phyloP scores from a whole-genome alignment of 2,329 filamentous ascomycete genomes.

The Aspergillus sergii region DNA sequence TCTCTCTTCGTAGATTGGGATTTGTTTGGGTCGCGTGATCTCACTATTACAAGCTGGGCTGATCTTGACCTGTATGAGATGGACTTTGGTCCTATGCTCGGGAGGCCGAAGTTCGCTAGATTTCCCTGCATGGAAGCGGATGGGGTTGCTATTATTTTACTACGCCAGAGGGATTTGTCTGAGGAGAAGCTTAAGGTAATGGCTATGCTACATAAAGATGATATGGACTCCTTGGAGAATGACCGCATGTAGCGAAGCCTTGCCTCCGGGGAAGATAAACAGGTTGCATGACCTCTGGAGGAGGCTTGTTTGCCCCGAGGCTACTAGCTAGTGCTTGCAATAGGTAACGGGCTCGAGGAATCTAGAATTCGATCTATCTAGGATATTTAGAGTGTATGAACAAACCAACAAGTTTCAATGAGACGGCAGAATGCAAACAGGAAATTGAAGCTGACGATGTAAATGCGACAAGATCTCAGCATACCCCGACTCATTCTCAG shows the following conservation, averaged over 20 bases:
- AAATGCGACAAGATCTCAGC: constrained; percentile 34
- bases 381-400: no score
- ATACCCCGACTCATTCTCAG: constrained; percentile 31
- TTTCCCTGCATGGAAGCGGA: background rate
- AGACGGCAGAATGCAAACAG: background rate
- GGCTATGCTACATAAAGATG: background rate
- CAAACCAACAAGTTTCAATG: no score
- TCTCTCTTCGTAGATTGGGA: background rate
- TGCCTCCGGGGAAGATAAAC: background rate
- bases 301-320: no score
- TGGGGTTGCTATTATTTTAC: background rate
- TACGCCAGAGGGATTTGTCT: background rate
- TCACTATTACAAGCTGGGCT: background rate
- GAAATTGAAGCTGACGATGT: constrained; percentile 22
- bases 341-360: no score
- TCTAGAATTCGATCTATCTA: no score
- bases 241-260: background rate
- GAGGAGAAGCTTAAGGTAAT: background rate
- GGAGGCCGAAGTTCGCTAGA: background rate
- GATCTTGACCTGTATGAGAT: background rate
- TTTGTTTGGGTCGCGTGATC: background rate
- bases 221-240: background rate
- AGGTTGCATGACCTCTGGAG: no score
- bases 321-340: background rate
- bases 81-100: background rate